A percentile compares a stretch with the other conserved stretches of the same genome.
Conservation (phyloP, 2,329 filamentous ascomycete species). For the Paraphoma sp. region DNA sequence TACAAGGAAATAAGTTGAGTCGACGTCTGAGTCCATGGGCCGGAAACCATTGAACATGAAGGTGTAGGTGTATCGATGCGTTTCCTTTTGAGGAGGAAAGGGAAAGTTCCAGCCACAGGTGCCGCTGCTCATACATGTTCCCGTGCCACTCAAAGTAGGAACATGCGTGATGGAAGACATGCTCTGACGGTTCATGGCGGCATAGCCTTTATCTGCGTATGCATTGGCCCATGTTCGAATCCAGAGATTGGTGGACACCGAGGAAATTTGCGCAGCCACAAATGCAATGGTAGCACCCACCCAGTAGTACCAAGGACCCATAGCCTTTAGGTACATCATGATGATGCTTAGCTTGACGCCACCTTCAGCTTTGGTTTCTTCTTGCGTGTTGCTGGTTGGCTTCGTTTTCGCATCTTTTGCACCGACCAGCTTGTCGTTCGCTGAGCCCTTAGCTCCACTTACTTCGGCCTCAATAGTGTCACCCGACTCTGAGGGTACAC, state of each 20-base stretch:
- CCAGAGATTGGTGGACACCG: conserved; percentile 91
- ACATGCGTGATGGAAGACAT: conserved; percentile 52
- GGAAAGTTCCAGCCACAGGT: conserved; percentile 58
- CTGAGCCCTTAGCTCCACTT: conserved; percentile 56
- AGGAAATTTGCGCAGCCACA: conserved; percentile 79
- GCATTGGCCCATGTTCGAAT: conserved; percentile 95
- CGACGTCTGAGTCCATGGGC: conserved; percentile 62
- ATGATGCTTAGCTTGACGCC: conserved; percentile 90
- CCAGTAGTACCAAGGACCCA: conserved; percentile 99
- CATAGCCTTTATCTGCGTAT: conserved; percentile 64
- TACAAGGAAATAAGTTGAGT: conserved; percentile 82
- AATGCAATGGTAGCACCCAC: conserved; percentile 77
- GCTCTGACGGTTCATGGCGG: conserved; percentile 38
- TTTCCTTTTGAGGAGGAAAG: conserved; percentile 29
- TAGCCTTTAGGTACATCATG: conserved; percentile 81
- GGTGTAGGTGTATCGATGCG: conserved; percentile 43
- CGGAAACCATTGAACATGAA: conserved; percentile 51
- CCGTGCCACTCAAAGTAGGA: conserved; percentile 51
- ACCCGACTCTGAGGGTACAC: conserved; percentile 76
- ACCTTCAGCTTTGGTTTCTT: conserved; percentile 81
- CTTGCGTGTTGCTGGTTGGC: conserved; percentile 57
- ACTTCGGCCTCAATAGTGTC: conserved; percentile 52
- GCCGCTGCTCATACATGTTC: conserved; percentile 57
- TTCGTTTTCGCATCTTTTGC: conserved; percentile 50
- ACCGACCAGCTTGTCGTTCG: conserved; percentile 56